These are phyloP conservation scores for Protomyces gravidus DNA, from an alignment of 1,139 yeast genomes.

Conservation along the genomic window DNA sequence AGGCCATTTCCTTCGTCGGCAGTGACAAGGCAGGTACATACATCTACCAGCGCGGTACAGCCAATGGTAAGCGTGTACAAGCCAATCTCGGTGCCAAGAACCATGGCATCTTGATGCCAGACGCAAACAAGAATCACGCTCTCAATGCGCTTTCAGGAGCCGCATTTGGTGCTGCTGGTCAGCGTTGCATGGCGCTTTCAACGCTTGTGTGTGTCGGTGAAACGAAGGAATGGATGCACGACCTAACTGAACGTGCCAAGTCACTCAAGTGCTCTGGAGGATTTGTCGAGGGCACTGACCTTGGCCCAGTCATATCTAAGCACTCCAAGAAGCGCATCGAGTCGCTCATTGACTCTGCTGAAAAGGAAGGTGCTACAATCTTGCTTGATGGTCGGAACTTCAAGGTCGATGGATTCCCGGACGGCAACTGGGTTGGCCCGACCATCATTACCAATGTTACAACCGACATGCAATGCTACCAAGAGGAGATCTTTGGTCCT, in stretches of 20 bases:
- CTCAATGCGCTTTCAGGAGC: conserved; percentile 69
- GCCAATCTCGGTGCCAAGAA: conserved; percentile 77
- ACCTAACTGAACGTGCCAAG: conserved; percentile 57
- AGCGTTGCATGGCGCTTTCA: conserved; percentile 78
- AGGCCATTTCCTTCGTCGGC: conserved; percentile 75
- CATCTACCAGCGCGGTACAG: conserved; percentile 62
- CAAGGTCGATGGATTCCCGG: conserved; percentile 51
- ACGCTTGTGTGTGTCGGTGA: conserved; percentile 73
- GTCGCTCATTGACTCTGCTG: conserved; percentile 55
- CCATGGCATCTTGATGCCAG: conserved; percentile 69
- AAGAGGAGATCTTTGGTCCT: conserved; percentile 74
- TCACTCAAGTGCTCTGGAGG: conserved; percentile 63
- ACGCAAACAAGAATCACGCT: conserved; percentile 63
- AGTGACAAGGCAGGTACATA: conserved; percentile 73
- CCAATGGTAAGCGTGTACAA: conserved; percentile 71
- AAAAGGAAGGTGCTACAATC: conserved; percentile 53
- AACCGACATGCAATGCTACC: conserved; percentile 68
- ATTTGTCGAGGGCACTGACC: conserved; percentile 56
- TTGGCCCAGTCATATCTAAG: conserved; percentile 70
- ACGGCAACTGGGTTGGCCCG: conserved; percentile 74
- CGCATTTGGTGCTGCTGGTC: conserved; percentile 83
- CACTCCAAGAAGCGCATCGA: conserved; percentile 53
- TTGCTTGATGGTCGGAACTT: conserved; percentile 62
- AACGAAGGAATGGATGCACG: conserved; percentile 61
- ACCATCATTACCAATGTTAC: conserved; percentile 58